Evolutionary conservation across 495 filamentous ascomycete genomes (phyloP).

Genomic region (Hypoxylon fuscum): DNA sequence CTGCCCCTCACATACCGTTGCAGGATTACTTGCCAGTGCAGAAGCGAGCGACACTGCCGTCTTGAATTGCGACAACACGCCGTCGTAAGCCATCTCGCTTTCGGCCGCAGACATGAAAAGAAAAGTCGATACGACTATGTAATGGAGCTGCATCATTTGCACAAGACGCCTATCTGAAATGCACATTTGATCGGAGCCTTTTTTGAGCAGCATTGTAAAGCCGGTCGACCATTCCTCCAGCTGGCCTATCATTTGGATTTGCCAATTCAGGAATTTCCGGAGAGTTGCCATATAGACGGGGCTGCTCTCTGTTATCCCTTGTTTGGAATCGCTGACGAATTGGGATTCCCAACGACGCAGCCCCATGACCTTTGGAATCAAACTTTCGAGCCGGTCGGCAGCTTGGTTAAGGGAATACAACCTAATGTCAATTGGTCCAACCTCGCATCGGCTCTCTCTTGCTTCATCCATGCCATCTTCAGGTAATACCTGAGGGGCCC

Average conservation of each 20-base stretch:
- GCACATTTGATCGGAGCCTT: neutral
- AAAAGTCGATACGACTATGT: slow-evolving; percentile 42
- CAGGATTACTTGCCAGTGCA: slow-evolving; percentile 2
- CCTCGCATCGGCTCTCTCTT: neutral
- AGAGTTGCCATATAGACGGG: neutral
- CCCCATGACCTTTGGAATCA: slow-evolving; percentile 23
- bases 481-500: slow-evolving; percentile 16
- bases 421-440: neutral
- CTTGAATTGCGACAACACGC: slow-evolving; percentile 25
- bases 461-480: neutral
- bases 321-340: neutral
- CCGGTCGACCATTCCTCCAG: slow-evolving; percentile 27
- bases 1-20: neutral
- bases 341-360: slow-evolving; percentile 9
- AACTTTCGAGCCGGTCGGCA: slow-evolving; percentile 21
- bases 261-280: slow-evolving; percentile 4
- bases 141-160: slow-evolving; percentile 37
- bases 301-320: slow-evolving; percentile 2
- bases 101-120: slow-evolving; percentile 29
- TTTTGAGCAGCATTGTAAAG: slow-evolving; percentile 21
- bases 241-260: slow-evolving; percentile 4
- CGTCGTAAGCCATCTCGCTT: slow-evolving; percentile 31
- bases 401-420: slow-evolving; percentile 25
- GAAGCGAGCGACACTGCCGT: slow-evolving; percentile 3
- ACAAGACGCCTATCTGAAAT: neutral